Evolutionary conservation across 345 rosid species (phyloP), one percentile per base, ranked within the genome.

Genomic region (Brassica carinata): DNA sequence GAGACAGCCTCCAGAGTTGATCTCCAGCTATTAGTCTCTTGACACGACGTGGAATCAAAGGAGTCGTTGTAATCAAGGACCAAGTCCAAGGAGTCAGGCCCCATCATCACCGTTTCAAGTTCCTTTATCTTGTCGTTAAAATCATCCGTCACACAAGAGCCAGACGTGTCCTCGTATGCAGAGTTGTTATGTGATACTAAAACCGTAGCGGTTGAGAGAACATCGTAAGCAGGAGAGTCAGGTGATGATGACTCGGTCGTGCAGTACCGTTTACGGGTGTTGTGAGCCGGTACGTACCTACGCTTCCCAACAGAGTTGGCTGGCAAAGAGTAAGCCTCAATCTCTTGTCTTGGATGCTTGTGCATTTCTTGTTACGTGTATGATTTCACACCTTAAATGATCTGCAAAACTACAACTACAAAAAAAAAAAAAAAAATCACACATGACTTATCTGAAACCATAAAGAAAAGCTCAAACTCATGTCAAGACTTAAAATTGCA

Each of bases 71-170:
- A 48, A 48, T 73, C 83, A 0, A 79, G 4, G 6, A 62, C 66
- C 18, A 74, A 26, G 62, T 81, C 83, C 14, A 38, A 75, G 0
- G 80, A 70, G 77, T 94, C 98, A 2, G 97, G 92, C 51, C 94
- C 98, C 76, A 94, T 80, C 97, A 94, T 92, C 62, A 77, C 94
- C 8, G 87, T 87, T 79, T 94, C 97, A 14, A 94, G 70, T 76
- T 94, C 97, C 74, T 83, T 89, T 81, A 94, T 83, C 92, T 91
- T 94, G 82, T 62, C 66, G 72, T 80, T 85, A 36, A 78, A 88
- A 59, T 91, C 94, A 23, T 92, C 91, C 2, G 97, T 92, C 68
- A 90, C 81, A 77, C 92, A 94, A 27, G 97, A 94, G 11, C 91
- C 87, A 66, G 93, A 88, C 13, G 87, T 18, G 55, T 91, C 76